phyloP scores from a whole-genome alignment of 768 basidiomycete species.

The Tricholoma sp. region DNA sequence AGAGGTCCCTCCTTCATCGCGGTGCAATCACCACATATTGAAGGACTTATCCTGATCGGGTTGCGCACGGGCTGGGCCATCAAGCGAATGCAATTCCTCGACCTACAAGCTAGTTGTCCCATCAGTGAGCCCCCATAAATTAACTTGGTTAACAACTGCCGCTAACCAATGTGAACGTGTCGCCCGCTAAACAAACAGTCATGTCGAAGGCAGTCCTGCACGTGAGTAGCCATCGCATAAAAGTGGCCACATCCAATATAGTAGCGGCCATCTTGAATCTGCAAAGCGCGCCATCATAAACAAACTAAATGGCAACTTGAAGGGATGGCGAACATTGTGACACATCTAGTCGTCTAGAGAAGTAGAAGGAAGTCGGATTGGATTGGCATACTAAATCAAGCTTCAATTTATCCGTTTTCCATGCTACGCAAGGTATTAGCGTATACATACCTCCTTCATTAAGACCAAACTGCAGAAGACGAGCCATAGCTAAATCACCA shows the following conservation, averaged over 20 bases:
- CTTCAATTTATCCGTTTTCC: slow-evolving; percentile 12
- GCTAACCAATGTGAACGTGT: slow-evolving; percentile 54
- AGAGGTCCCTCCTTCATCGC: slow-evolving; percentile 23
- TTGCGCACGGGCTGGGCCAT: slow-evolving; percentile 68
- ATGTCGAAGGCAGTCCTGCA: slow-evolving; percentile 58
- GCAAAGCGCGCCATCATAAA: not conserved
- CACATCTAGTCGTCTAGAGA: slow-evolving; percentile 44
- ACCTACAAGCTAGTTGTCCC: slow-evolving; percentile 45
- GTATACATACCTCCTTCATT: slow-evolving; percentile 40
- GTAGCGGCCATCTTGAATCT: slow-evolving; percentile 77
- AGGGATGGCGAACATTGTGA: slow-evolving; percentile 53
- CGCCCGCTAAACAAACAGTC: slow-evolving; percentile 71
- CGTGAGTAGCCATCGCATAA: slow-evolving; percentile 61
- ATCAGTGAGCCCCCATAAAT: not conserved
- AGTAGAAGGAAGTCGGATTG: not conserved
- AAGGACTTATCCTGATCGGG: slow-evolving; percentile 65
- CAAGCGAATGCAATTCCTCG: slow-evolving; percentile 50
- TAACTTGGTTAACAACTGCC: slow-evolving; percentile 9
- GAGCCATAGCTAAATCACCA: slow-evolving; percentile 38
- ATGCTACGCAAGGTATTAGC: slow-evolving; percentile 16
- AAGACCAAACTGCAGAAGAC: slow-evolving; percentile 23
- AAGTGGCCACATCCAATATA: slow-evolving; percentile 70
- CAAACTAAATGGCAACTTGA: not conserved
- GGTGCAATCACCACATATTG: slow-evolving; percentile 37
- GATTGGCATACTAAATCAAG: not conserved